These are phyloP conservation scores for Skeletonema grethae DNA, from an alignment of 108 stramenopile species.

Conservation along the genomic window DNA sequence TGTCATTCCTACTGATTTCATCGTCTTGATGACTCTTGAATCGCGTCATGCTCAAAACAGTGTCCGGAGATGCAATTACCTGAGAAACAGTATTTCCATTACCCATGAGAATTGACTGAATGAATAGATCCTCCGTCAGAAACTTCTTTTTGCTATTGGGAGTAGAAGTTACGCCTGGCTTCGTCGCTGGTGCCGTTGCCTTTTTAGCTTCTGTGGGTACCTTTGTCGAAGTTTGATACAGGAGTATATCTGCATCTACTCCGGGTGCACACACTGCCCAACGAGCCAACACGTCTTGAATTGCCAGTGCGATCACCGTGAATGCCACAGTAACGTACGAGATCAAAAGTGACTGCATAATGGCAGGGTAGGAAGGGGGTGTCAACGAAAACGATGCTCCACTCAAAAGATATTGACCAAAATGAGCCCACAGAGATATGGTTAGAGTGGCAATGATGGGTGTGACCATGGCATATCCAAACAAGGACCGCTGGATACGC, in stretches of 20 bases:
- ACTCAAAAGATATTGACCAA: constrained; percentile 4
- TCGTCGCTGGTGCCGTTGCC: background rate
- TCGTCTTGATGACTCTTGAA: constrained; percentile 34
- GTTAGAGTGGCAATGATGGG: constrained; percentile 4
- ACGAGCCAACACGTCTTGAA: constrained; percentile 37
- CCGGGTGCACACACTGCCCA: constrained; percentile 38
- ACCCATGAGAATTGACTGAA: constrained; percentile 38
- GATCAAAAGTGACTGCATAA: constrained; percentile 17
- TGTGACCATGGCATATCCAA: constrained; percentile 12
- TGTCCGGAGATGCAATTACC: constrained; percentile 8
- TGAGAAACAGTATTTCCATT: constrained; percentile 29
- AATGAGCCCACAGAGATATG: constrained; percentile 10
- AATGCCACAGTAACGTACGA: constrained; percentile 19
- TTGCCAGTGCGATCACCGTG: constrained; percentile 12
- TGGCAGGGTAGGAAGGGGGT: background rate
- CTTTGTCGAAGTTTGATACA: constrained; percentile 6
- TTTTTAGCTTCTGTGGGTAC: background rate
- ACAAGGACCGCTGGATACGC: constrained; percentile 9
- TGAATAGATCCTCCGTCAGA: constrained; percentile 35
- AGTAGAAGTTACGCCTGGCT: background rate
- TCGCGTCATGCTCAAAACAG: background rate
- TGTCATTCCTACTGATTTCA: constrained; percentile 36
- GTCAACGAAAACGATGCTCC: constrained; percentile 4
- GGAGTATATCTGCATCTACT: constrained; percentile 26
- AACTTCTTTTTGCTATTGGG: constrained; percentile 9